Evolutionary conservation across 306 rosid genomes (phyloP).

Genomic region (Crataegus laevigata): DNA sequence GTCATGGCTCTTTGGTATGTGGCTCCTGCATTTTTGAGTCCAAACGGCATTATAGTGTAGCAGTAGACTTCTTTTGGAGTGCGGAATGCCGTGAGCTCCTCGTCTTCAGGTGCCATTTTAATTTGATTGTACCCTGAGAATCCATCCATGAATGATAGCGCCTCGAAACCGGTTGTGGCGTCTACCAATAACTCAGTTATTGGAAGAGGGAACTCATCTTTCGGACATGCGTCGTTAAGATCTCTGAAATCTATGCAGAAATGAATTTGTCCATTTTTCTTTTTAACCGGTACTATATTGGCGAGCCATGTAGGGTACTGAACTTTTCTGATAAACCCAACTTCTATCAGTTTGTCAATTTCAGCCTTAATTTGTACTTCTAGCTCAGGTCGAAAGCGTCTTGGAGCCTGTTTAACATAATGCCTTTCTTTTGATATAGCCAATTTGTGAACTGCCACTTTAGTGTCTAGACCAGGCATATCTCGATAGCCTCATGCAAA

Average conservation of each 20-base stretch:
- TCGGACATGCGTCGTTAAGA: too few species aligned
- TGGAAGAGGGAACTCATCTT: fast-evolving
- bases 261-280: too few species aligned
- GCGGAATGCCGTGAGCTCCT: not conserved
- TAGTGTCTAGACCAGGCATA: not conserved
- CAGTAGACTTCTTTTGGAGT: not conserved
- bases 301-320: too few species aligned
- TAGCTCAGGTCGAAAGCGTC: not conserved
- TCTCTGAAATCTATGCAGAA: too few species aligned
- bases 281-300: too few species aligned
- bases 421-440: not conserved
- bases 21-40: not conserved
- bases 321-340: not conserved
- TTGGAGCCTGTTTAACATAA: not conserved
- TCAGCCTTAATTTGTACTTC: not conserved
- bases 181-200: too few species aligned
- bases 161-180: fast-evolving
- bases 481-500: not conserved
- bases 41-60: not conserved
- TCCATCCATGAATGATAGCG: not conserved
- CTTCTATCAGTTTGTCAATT: too few species aligned
- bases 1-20: not conserved
- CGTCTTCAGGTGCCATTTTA: not conserved
- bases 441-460: not conserved
- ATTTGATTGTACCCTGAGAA: not conserved